Evolutionary conservation across 208 protist genomes (phyloP), one percentile per base, ranked within the genome.

Genomic region (Crithidia brevicula): DNA sequence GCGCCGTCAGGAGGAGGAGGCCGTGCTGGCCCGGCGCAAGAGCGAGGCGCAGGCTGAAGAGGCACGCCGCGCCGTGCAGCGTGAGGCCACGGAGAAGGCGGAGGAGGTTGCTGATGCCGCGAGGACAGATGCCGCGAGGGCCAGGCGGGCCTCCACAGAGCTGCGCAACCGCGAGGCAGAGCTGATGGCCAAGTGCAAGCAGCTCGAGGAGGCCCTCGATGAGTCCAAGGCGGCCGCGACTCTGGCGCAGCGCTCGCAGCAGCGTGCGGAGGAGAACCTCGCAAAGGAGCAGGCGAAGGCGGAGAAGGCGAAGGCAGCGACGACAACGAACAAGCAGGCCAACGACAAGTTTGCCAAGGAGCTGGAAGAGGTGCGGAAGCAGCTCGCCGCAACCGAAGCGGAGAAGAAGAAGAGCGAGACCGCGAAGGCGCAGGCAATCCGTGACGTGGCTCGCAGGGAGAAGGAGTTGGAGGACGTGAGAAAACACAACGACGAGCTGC

Each of bases 191-290:
- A 67, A 76, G 38, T 70, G 60, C 50, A 66, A 71, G 47, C 65
- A 69, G 31, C 78, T 86, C 27, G 67, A 77, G 58, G 47, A 46
- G 0, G 38, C 78, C 31, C 74, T 82, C 36, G 68, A 56, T 9
- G 80, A 86, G 51, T 71, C 73, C 16, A 74, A 71, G 65, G 61
- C 65, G 22, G 63, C 74, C 25, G 71, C 72, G 25, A 69, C 78
- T 31, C 53, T 56, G 34, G 81, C 81, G 1, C 64, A 79, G 52
- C 51, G 47, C 0, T 71, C 36, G 1, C 75, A 72, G 38, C 49
- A 77, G 15, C 36, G 34, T 0, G 71, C 77, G 0, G 77, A 89
- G 28, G 73, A 78, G 22, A 69, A 81, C 40, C 51, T 84, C 36
- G 74, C 71, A 16, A 71, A 53, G 54, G 67, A 56, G 46, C 38